Base-by-base conservation (phyloP, 352 stramenopile species). In the Pythium guiyangense region DNA sequence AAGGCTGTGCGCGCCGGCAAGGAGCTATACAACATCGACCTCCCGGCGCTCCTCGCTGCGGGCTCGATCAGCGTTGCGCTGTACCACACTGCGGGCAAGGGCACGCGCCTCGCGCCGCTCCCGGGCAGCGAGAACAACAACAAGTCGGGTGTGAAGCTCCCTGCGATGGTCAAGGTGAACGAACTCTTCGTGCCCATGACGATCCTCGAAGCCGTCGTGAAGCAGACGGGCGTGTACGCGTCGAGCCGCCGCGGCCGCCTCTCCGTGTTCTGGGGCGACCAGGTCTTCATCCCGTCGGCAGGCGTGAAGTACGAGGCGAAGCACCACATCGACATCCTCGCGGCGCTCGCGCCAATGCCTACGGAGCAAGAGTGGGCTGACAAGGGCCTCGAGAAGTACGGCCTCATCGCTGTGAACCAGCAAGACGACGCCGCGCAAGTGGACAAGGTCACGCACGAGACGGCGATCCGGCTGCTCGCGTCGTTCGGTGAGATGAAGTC, bases 81-180 rank as follows among this genome's bases (percentile, higher is more conserved):
- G 31, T 99, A 97, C 79, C 96, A 99, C 84, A 99, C 97, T 26
- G 97, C 97, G 10, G 97, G 97, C 64, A 99, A 99, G 73, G 97
- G 96, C 46, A 99, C 97, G 52, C 91, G 97, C 25, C 84, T 99
- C 25, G 96, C 97, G 43, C 97, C 96, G 44, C 75, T 99, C 39
- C 96, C 96, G 8, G 97, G 96, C 40, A 96, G 84, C 51, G 97
- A 99, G 68, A 99, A 99, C 79, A 99, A 99, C 77, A 99, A 99
- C 83, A 99, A 99, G 77, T 97, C 96, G 26, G 97, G 96, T 53
- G 97, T 99, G 46, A 99, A 99, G 91, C 81, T 99, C 31, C 96
- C 96, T 4, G 92, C 96, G 45, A 97, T 94, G 69, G 77, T 97
- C 65, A 79, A 90, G 66, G 80, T 96, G 44, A 79, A 84, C 57